Evolutionary conservation across 208 protist genomes (phyloP), one percentile per base, ranked within the genome.

Genomic region (Novymonas esmeraldas): DNA sequence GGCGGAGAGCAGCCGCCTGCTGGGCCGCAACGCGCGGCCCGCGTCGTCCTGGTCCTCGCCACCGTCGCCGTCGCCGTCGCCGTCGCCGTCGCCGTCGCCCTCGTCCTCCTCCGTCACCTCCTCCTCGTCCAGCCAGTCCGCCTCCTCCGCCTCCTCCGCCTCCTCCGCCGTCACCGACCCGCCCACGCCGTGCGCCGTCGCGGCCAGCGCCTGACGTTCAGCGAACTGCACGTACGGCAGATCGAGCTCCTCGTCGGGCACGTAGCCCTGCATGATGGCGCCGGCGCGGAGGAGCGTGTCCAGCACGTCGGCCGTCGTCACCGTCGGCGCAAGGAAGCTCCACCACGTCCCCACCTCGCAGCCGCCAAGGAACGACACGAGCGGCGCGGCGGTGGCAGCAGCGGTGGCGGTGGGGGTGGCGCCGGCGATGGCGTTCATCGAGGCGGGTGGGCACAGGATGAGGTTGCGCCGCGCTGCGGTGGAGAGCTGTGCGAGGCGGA

Each of bases 391-490:
- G 34, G 33, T 11, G 34, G 50, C 67, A 14, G 62, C 44, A 16
- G 63, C 38, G 22, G 26, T 46, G 28, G 14, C 45, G 10, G 31
- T 11, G 5, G 31, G 1, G 24, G 29, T 9, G 31, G 6, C 26
- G 41, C 22, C 28, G 2, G 14, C 26, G 28, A 42, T 41, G 7
- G 75, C 58, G 0, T 73, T 69, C 6, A 92, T 45, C 5, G 81
- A 81, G 16, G 76, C 78, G 13, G 57, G 58, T 55, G 63, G 52
- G 54, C 62, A 70, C 29, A 95, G 74, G 33, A 95, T 92, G 67
- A 92, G 90, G 73, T 95, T 95, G 34, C 79, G 77, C 42, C 85
- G 64, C 60, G 68, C 78, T 11, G 60, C 61, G 16, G 42, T 20
- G 3, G 90, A 78, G 31, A 93, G 49, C 6, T 76, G 59, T 2